A percentile compares a stretch with the other conserved stretches of the same genome.
Evolutionary conservation across 129 eudicot genomes (phyloP).

Genomic region (Saussurea involucrata): DNA sequence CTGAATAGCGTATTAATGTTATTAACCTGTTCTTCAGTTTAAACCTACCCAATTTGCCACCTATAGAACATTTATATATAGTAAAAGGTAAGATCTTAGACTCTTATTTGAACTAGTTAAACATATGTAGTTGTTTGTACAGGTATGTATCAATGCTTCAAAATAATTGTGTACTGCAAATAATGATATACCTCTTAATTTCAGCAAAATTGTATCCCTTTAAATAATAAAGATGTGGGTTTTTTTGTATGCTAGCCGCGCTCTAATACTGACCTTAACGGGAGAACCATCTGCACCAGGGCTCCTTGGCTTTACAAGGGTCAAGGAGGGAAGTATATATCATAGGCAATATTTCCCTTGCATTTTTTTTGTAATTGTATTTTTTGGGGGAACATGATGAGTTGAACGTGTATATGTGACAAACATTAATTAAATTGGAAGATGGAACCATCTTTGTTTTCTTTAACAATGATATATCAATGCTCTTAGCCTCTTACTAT

Average conservation of each 20-base stretch:
- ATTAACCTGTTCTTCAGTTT: neutral
- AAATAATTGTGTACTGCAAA: neutral
- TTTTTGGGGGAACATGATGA: neutral
- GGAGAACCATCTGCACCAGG: neutral
- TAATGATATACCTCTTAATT: neutral
- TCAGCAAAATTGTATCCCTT: neutral
- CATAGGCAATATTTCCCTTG: neutral
- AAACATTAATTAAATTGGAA: no score
- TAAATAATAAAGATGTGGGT: neutral
- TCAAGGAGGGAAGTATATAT: neutral
- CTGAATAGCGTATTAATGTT: neutral
- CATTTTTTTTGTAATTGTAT: neutral
- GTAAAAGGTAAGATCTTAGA: neutral
- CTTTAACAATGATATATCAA: neutral
- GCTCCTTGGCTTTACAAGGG: neutral
- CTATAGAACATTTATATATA: neutral
- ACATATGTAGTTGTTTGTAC: neutral
- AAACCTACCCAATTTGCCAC: neutral
- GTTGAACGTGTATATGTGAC: neutral
- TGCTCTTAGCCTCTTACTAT: neutral
- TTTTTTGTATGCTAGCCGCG: neutral
- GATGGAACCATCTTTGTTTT: neutral
- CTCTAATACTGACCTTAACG: neutral
- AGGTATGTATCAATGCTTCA: neutral
- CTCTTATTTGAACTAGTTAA: neutral